phyloP scores from a whole-genome alignment of 2,329 filamentous ascomycete species.

The Samsoniella hepiali region DNA sequence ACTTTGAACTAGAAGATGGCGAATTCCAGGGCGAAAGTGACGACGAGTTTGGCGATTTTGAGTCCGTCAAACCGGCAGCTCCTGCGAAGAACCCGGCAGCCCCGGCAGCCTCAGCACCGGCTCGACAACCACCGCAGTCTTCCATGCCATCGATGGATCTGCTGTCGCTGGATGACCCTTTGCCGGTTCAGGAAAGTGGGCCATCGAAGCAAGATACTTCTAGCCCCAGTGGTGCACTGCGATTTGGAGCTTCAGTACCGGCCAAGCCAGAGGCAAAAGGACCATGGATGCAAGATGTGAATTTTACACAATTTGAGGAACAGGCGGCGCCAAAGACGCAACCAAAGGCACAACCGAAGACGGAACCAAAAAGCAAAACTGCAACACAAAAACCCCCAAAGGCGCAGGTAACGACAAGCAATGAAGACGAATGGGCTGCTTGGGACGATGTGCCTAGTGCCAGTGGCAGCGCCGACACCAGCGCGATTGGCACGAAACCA shows the following conservation, averaged over 20 bases:
- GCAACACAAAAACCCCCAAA: slow-evolving; percentile 7
- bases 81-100: slow-evolving; percentile 23
- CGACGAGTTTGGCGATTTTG: slow-evolving; percentile 52
- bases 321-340: not conserved
- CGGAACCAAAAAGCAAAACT: not conserved
- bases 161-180: slow-evolving; percentile 36
- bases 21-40: slow-evolving; percentile 47
- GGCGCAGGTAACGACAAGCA: slow-evolving; percentile 21
- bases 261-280: not conserved
- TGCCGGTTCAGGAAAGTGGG: slow-evolving; percentile 20
- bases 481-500: slow-evolving; percentile 17
- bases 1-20: slow-evolving; percentile 43
- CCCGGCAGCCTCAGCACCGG: slow-evolving; percentile 20
- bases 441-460: slow-evolving; percentile 44
- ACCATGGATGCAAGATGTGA: not conserved
- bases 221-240: not conserved
- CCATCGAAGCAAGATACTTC: slow-evolving; percentile 19
- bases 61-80: slow-evolving; percentile 37
- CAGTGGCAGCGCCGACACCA: slow-evolving; percentile 15
- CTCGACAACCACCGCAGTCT: slow-evolving; percentile 20
- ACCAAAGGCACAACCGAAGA: not conserved
- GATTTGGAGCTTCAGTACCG: slow-evolving; percentile 2
- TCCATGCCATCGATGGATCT: slow-evolving; percentile 38
- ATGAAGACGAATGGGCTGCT: slow-evolving; percentile 49
- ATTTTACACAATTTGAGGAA: not conserved